Base-by-base conservation (phyloP, 1,284 basidiomycete species). In the Erythrobasidium hasegawianum region DNA sequence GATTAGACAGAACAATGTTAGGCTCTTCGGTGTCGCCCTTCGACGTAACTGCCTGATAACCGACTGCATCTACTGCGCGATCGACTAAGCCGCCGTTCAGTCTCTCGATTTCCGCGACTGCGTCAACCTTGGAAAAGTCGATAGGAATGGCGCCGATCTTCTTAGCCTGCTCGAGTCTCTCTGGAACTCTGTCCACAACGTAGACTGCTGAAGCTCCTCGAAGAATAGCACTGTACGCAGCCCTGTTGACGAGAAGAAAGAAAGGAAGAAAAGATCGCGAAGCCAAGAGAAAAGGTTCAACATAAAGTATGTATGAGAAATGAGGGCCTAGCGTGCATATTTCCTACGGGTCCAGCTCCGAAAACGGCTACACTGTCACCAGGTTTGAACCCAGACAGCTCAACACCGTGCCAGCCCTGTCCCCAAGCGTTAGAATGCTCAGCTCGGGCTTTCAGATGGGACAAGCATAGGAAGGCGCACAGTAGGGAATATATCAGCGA, bases 401-500 rank as follows among this genome's bases (percentile, higher is more conserved):
- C 73, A 10, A 83, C 80, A 47, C 81, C 82, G 69, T 83, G 82
- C 81, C 82, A 83, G 40, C 82, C 62, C 20, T 43, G 33, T 33
- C 11, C 11, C 4, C 5, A 5, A 33, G 33, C 33, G 5, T 5
- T 33, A 33, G 33, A 20, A 20, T 4, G n/a, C 5, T 49, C 47
- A 20, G 20, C 4, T n/a, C 20, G 20, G 20, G 5, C 47, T 49
- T 49, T 33, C 33, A 5, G 5, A 33, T 4, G 33, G 47, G 39
- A 26, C 7, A 8, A 26, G 41, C 26, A n/a, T 1, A 22, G 24
- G 10, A 24, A 50, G 5, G 18, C 27, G 2, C 8, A 24, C 81
- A 80, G 81, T 83, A 24, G 81, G 82, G 76, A 83, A 83, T 55
- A 83, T 82, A 71, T 83, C 83, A 14, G 82, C 81, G 5, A 84